phyloP scores from a whole-genome alignment of 2,329 filamentous ascomycete genomes.

The Aureobasidium sp. region DNA sequence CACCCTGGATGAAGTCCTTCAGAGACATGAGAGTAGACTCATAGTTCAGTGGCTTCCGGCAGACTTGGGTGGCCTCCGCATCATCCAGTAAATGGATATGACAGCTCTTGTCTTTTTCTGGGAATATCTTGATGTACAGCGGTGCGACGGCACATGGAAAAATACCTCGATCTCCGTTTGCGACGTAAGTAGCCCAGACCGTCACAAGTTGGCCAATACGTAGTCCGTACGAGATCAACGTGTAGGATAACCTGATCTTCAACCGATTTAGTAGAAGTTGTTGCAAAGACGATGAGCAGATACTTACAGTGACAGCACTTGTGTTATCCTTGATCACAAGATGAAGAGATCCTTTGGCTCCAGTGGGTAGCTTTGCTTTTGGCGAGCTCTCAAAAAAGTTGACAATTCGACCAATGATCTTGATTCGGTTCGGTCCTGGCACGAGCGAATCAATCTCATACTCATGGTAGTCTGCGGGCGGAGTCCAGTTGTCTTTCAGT shows the following conservation, averaged over 20 bases:
- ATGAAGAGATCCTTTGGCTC: constrained; percentile 44
- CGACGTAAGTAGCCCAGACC: constrained; percentile 49
- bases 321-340: constrained; percentile 49
- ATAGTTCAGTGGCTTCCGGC: constrained; percentile 40
- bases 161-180: constrained; percentile 35
- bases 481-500: constrained; percentile 34
- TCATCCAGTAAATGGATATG: constrained; percentile 47
- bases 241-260: constrained; percentile 46
- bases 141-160: constrained; percentile 37
- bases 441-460: constrained; percentile 39
- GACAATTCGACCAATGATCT: constrained; percentile 47
- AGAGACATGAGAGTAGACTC: constrained; percentile 45
- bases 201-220: constrained; percentile 47
- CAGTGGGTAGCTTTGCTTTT: constrained; percentile 33
- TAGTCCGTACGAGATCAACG: constrained; percentile 32
- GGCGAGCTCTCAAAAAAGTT: constrained; percentile 43
- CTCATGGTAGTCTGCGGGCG: constrained; percentile 38
- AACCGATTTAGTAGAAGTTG: not conserved
- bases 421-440: constrained; percentile 42
- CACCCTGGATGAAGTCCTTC: constrained; percentile 45
- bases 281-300: not conserved
- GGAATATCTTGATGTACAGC: constrained; percentile 49
- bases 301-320: constrained; percentile 43
- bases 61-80: constrained; percentile 34
- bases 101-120: constrained; percentile 45